Evolutionary conservation across 1,139 yeast genomes (phyloP).

Genomic region (Taphrina deformans): DNA sequence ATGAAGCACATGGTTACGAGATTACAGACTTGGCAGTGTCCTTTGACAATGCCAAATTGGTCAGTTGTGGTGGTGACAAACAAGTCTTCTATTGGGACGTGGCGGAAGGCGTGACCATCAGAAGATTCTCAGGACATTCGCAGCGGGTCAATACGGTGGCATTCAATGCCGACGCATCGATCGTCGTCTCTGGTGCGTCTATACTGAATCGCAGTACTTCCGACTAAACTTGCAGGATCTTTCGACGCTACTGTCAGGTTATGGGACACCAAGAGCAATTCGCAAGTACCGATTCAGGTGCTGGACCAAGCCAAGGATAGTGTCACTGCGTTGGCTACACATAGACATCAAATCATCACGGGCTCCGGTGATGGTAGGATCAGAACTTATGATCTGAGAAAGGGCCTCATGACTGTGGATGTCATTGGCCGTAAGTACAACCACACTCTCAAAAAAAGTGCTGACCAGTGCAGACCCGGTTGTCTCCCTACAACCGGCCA

Average conservation of each 20-base stretch:
- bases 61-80: conserved; percentile 48
- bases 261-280: conserved; percentile 46
- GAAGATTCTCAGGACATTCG: conserved; percentile 45
- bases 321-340: conserved; percentile 43
- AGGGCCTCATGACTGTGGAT: conserved; percentile 43
- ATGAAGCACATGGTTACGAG: conserved; percentile 44
- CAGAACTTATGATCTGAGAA: conserved; percentile 46
- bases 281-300: conserved; percentile 44
- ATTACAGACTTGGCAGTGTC: conserved; percentile 45
- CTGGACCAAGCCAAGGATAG: conserved; percentile 47
- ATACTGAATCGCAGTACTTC: too few relatives aligned
- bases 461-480: conserved; percentile 41
- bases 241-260: conserved; percentile 46
- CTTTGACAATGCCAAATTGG: conserved; percentile 44
- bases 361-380: conserved; percentile 47
- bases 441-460: not conserved
- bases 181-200: conserved; percentile 41
- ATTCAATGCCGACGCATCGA: conserved; percentile 43
- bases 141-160: conserved; percentile 44
- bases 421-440: conserved; percentile 41
- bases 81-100: conserved; percentile 47
- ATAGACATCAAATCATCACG: conserved; percentile 42
- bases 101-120: conserved; percentile 41
- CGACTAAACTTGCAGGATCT: conserved; percentile 21
- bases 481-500: conserved; percentile 41